Base-by-base conservation (phyloP, 2,329 filamentous ascomycete genomes). In the Colletotrichum godetiae region DNA sequence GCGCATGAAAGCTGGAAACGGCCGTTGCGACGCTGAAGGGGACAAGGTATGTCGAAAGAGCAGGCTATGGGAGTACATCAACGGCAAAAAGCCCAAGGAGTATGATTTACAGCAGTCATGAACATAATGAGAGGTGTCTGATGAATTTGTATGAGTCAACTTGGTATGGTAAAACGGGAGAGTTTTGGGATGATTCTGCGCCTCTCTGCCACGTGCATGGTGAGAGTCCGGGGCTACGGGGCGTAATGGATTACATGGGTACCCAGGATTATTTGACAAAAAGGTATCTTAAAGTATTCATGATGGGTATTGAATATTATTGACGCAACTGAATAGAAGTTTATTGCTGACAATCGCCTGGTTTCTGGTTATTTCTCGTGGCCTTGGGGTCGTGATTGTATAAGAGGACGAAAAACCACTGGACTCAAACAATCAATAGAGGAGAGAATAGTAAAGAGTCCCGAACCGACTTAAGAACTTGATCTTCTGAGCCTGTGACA, bases 41-140 rank as follows among this genome's bases (percentile, higher is more conserved):
- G 22, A 24, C 31, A 37, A 7, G 4, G 49, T 65, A 2, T 65
- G 52, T 22, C 31, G 56, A 33, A 22, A 37, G 10, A 65, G 62
- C 11, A 65, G 52, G 33, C 52, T 65, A 2, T 65, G 62, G 62
- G 29, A 56, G 49, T 42, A 65, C 8, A 29, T 65, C 49, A 65
- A 65, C 33, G 62, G 62, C 10, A 37, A 31, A 56, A 49, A 22
- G 42, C 42, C 42, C 19, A 49, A 11, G 19, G 42, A 49, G 15
- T 49, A n/a, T 49, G 1, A n/a, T 11, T 22, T 22, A 8, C 7
- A 49, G 42, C 15, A 49, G 42, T 49, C 42, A 4, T 22, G 11
- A 7, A 22, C 19, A 49, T 22, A 7, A n/a, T 6, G 8, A n/a
- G 42, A 3, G 19, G 4, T 8, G 4, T n/a, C 6, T n/a, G 42